These are phyloP conservation scores for Stentor coeruleus DNA, from an alignment of 73 alveolate species.

Conservation along the genomic window DNA sequence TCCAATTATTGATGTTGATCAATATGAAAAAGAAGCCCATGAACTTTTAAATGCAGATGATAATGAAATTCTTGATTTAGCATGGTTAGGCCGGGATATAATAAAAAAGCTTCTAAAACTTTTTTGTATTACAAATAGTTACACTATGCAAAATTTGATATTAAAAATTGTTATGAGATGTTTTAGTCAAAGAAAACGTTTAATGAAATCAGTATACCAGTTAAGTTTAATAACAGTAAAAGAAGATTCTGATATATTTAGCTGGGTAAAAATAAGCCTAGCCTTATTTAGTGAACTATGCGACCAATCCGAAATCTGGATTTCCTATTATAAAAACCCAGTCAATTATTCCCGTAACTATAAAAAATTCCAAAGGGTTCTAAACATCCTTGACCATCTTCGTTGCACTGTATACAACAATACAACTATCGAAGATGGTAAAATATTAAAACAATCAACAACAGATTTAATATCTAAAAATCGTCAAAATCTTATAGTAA, in stretches of 20 bases:
- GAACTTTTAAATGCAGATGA: too few relatives aligned
- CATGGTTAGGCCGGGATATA: not conserved
- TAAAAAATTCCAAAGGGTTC: not conserved
- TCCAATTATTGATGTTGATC: too few relatives aligned
- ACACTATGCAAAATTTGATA: not conserved
- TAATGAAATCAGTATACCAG: not conserved
- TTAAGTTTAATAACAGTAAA: not conserved
- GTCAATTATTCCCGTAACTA: not conserved
- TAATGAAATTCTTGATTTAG: not conserved
- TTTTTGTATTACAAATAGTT: not conserved
- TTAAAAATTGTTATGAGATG: not conserved
- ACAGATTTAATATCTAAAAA: not conserved
- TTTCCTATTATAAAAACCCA: not conserved
- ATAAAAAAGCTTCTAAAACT: not conserved
- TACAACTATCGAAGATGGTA: not conserved
- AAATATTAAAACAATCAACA: not conserved
- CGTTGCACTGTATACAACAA: not conserved
- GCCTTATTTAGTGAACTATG: not conserved
- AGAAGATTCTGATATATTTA: not conserved
- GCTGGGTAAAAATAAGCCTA: slow-evolving; percentile 9
- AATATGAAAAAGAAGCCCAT: too few relatives aligned
- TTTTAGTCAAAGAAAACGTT: not conserved
- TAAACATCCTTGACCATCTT: not conserved
- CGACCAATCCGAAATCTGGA: slow-evolving; percentile 7
- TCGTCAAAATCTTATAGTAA: not conserved